phyloP scores from a whole-genome alignment of 495 filamentous ascomycete genomes.

The Penicillium longicatenatum region DNA sequence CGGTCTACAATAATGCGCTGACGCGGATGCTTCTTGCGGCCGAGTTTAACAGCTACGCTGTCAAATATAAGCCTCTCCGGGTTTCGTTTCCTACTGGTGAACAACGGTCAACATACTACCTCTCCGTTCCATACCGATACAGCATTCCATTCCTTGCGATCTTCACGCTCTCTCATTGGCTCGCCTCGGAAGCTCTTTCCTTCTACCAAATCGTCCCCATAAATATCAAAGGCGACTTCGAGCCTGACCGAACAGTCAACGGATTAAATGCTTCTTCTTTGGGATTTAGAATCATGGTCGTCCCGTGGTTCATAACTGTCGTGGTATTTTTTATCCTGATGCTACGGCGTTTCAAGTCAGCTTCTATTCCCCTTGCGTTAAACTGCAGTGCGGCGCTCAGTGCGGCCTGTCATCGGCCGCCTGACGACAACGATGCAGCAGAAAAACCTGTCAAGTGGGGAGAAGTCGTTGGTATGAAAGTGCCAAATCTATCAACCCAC shows the following conservation, averaged over 20 bases:
- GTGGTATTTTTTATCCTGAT: not conserved
- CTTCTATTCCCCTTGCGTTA: not conserved
- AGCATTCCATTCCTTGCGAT: not conserved
- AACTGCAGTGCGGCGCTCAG: slow-evolving; percentile 7
- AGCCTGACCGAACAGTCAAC: not conserved
- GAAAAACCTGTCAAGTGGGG: slow-evolving; percentile 9
- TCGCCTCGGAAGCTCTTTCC: slow-evolving; percentile 4
- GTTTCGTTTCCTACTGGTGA: slow-evolving; percentile 5
- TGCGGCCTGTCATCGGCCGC: slow-evolving; percentile 9
- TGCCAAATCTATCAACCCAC: too few species aligned
- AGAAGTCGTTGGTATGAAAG: too few species aligned
- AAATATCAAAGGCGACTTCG: too few species aligned
- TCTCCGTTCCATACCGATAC: slow-evolving; percentile 9
- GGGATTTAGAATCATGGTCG: too few species aligned
- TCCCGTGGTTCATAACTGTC: not conserved
- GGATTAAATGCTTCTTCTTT: too few species aligned
- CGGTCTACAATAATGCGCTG: not conserved
- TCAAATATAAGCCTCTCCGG: not conserved
- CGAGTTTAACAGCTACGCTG: slow-evolving; percentile 7
- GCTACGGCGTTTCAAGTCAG: not conserved
- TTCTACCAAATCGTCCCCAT: slow-evolving; percentile 5
- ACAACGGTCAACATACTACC: slow-evolving; percentile 9
- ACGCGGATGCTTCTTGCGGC: not conserved
- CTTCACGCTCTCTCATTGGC: slow-evolving; percentile 8
- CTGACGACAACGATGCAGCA: not conserved